These are phyloP conservation scores for Quercus tomentella DNA, from an alignment of 331 rosid genomes.

Conservation along the genomic window DNA sequence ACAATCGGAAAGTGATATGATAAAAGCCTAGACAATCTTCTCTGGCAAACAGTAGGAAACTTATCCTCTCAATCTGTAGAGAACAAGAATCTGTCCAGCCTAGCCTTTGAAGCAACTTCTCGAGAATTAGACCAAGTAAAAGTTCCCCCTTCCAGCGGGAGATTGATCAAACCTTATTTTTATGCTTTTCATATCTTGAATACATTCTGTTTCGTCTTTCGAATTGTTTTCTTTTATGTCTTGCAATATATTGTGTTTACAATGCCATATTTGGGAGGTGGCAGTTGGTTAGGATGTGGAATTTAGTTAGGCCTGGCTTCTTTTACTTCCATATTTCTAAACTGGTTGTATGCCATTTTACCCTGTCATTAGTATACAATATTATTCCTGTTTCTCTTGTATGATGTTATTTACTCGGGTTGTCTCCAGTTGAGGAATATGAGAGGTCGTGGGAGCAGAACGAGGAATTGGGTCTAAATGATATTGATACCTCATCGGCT, in stretches of 20 bases:
- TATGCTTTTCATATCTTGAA: too few species aligned
- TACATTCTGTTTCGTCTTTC: background rate
- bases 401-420: conserved; percentile 11
- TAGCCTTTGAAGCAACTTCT: too few species aligned
- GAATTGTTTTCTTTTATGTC: background rate
- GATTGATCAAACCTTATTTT: too few species aligned
- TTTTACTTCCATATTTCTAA: background rate
- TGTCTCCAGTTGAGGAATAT: conserved; percentile 68
- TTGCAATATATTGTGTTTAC: background rate
- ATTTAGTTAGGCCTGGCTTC: background rate
- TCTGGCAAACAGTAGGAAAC: too few species aligned
- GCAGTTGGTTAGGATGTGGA: background rate
- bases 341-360: background rate
- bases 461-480: conserved; percentile 92
- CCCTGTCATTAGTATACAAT: background rate
- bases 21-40: too few species aligned
- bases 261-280: background rate
- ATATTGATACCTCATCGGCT: conserved; percentile 82
- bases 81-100: too few species aligned
- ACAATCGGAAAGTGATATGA: too few species aligned
- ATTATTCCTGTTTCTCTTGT: background rate
- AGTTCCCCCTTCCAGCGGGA: too few species aligned
- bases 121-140: too few species aligned
- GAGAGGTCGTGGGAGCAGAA: conserved; percentile 97
- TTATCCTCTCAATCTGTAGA: too few species aligned